Evolutionary conservation across 768 basidiomycete genomes (phyloP), one percentile per base, ranked within the genome.

Genomic region (Termitomyces sp.): DNA sequence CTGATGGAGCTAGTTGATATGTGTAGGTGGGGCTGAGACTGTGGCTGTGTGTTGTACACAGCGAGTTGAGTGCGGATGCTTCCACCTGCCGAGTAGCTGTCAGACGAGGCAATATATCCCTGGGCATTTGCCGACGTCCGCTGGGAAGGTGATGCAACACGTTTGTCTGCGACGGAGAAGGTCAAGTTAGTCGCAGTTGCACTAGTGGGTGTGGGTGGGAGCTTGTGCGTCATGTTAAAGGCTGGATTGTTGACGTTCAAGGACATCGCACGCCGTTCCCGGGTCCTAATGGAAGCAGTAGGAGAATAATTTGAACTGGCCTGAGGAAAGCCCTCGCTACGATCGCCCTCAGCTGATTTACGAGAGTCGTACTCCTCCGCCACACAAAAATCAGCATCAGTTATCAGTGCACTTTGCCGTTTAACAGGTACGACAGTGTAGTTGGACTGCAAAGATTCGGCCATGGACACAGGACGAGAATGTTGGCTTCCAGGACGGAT

Each of bases 401-500:
- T 82, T 43, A 88, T 73, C 35, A 90, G 76, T 4, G 86, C 83
- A 66, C 89, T 91, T 43, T 86, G 73, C 30, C 90, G 81, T 70
- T 83, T 87, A 69, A 77, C 73, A 9, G 87, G 86, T 3, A 89
- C 85, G 58, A 91, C 74, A 20, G 90, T 92, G 66, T 86, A 80
- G 5, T 78, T 85, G 7, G 88, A 90, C 51, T 89, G 87, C 56
- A 89, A 74, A 0, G 88, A 90, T 61, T 90, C 89, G 9, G 88
- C 88, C 72, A 87, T 82, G 9, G 90, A 92, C 35, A 89, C 87
- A 4, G 90, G 90, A 16, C 90, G 79, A 40, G 87, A 84, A 2
- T 86, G 75, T 30, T 79, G 80, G 36, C 68, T 70, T 14, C 82
- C 76, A 38, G 85, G 82, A 33, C 88, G 82, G 57, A 89, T 82